Base-by-base conservation (phyloP, 768 basidiomycete genomes). In the Fomitopsis serialis region DNA sequence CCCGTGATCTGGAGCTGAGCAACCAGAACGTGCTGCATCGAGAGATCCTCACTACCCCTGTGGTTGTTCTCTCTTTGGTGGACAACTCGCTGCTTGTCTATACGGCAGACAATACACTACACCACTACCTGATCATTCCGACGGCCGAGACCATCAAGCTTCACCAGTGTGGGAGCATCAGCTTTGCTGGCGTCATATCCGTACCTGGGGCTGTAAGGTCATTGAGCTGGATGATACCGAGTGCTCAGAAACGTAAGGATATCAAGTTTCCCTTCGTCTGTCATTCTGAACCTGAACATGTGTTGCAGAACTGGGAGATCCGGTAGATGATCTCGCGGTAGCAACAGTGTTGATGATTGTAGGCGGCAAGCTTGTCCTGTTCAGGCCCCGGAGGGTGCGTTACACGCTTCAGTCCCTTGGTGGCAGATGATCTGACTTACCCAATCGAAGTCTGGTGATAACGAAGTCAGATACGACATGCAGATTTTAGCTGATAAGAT, bases 281-380 rank as follows among this genome's bases (percentile, higher is more conserved):
- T 34, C 4, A 5, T 25, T 24, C 29, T 48, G 15, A 19, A 19
- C n/a, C 43, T 40, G 11, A 32, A 32, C 29, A 6, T 32, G 29
- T 11, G 13, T 19, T 15, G 48, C 47, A 98, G 95, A 91, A 63
- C 78, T 98, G 9, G 97, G 97, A 13, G 94, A 99, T 70, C 94
- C 96, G 10, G 85, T 84, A 1, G 88, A 94, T 56, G 96, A 98
- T 63, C 79, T 98, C 9, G 79, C 92, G 27, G 89, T 93, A 8
- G 97, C 97, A 3, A 98, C 93, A 9, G 92, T 98, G 42, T 76
- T 98, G 48, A 92, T 99, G 82, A 85, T 99, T 54, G 90, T 97
- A 22, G 93, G 94, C 27, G 92, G 93, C 8, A 88, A 92, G 57
- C 74, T 99, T 35, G 85, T 97, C 24, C 74, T 99, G 7, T 78